phyloP scores from a whole-genome alignment of 2,329 filamentous ascomycete species.

The Didymella pomorum region DNA sequence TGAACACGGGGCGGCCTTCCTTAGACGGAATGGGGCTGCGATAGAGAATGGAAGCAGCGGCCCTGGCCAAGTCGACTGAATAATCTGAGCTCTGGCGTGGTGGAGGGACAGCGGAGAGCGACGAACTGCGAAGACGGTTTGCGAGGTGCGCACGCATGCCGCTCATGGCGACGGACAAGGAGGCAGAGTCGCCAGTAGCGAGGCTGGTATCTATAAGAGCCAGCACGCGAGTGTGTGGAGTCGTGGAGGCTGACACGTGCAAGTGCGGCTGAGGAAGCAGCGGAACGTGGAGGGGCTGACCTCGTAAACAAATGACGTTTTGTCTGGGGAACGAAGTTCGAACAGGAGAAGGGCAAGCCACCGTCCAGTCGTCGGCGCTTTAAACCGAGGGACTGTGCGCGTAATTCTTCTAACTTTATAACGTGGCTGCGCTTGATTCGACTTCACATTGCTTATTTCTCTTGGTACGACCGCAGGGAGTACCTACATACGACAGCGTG shows the following conservation, averaged over 20 bases:
- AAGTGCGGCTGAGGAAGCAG: conserved; percentile 11
- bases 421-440: conserved; percentile 17
- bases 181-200: background rate
- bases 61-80: conserved; percentile 56
- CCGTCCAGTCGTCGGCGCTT: conserved; percentile 3
- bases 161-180: conserved; percentile 38
- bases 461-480: conserved; percentile 1
- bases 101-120: conserved; percentile 58
- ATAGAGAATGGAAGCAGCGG: conserved; percentile 63
- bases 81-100: conserved; percentile 57
- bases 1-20: conserved; percentile 60
- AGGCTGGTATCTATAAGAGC: background rate
- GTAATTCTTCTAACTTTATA: conserved; percentile 1
- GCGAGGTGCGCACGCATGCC: conserved; percentile 51
- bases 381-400: conserved; percentile 5
- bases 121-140: conserved; percentile 52
- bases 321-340: conserved; percentile 6
- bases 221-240: conserved; percentile 1
- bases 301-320: conserved; percentile 21
- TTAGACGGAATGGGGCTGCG: conserved; percentile 60
- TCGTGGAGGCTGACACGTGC: conserved; percentile 7
- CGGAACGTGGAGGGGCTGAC: conserved; percentile 3
- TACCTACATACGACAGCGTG: conserved; percentile 1
- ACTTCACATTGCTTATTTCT: conserved; percentile 12
- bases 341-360: conserved; percentile 21